Evolutionary conservation across 805 yeast genomes (phyloP), one percentile per base, ranked within the genome.

Genomic region (Candida dendrica): DNA sequence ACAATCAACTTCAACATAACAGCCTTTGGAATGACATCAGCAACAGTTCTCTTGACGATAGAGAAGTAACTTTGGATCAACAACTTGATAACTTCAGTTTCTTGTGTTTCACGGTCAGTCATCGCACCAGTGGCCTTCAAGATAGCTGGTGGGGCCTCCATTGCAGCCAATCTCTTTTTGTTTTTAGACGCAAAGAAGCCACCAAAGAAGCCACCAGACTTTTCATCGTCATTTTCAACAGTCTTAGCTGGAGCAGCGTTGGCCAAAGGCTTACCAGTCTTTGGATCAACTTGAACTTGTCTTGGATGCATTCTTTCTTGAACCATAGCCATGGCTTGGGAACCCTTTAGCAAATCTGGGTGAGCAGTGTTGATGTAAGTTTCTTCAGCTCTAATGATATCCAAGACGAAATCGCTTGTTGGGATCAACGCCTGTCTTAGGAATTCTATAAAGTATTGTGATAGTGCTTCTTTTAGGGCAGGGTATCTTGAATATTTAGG

Each of bases 61-160:
- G 79, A 79, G 69, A 84, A 93, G 65, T 93, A 93, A 22, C 96
- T 87, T 40, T 82, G 77, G 50, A 93, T 91, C 60, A 93, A 74
- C 46, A 93, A 74, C 69, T 93, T 93, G 60, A 93, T 93, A 32
- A 93, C 97, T 60, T 93, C 98, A 2, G 98, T 91, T 65, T 93
- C 98, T 78, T 86, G 83, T 19, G 91, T 79, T 68, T 93, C 98
- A 52, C 97, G 81, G 63, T 93, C 98, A 15, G 95, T 81, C 85
- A 93, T 68, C 42, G 69, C 70, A 39, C 97, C 96, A 17, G 91
- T 79, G 8, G 98, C 98, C 63, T 90, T 84, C 57, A 91, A 77
- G 6, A 89, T 90, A 30, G 95, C 79, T 34, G 98, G 98, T 39
- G 98, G 98, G 3, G 98, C 91, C 65, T 91, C 98, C 91, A 91